Evolutionary conservation across 1,284 basidiomycete genomes (phyloP), one percentile per base, ranked within the genome.

Genomic region (Tylopilus orsonianus): DNA sequence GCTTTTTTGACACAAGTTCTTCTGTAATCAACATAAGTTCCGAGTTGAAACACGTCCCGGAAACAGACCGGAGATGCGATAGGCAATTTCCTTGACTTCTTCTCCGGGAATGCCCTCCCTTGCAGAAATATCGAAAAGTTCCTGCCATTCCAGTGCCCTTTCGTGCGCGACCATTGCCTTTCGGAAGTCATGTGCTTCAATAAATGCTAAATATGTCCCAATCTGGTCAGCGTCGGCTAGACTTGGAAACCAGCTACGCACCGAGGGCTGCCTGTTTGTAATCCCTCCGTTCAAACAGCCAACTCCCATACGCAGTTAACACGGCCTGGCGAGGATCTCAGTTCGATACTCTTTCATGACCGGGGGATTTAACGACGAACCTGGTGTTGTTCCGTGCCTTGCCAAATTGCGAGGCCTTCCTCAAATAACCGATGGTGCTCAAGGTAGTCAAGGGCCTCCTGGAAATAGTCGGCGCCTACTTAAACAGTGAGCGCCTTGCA

Each of bases 141-240:
- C 91, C 58, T 88, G 83, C 94, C 95, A 97, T 36, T 89, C 81
- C 22, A 93, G 73, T 0, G 89, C 88, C 49, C 85, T 87, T 66
- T 96, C 92, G 58, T 92, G 85, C 0, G 93, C 85, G 13, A 87
- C 76, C 77, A 97, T 84, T 0, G 93, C 91, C 53, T 92, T 92
- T 8, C 74, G 65, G 0, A 73, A 65, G 49, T 81, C 75, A 2
- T 69, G 65, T 3, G 88, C 88, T 51, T 90, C 79, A 0, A 79
- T 67, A 68, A 93, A 96, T 0, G 86, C 92, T 92, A 59, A n/a
- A 13, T 44, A 46, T 32, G 30, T 22, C 46, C 37, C n/a, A 6
- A 42, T 44, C 9, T n/a, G 35, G 49, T 64, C 19, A 55, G 33
- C 19, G 0, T 39, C 22, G 13, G 16, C 38, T n/a, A 12, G 9